Evolutionary conservation across 768 basidiomycete species (phyloP), one percentile per base, ranked within the genome.

Genomic region (Scleroderma citrinum): DNA sequence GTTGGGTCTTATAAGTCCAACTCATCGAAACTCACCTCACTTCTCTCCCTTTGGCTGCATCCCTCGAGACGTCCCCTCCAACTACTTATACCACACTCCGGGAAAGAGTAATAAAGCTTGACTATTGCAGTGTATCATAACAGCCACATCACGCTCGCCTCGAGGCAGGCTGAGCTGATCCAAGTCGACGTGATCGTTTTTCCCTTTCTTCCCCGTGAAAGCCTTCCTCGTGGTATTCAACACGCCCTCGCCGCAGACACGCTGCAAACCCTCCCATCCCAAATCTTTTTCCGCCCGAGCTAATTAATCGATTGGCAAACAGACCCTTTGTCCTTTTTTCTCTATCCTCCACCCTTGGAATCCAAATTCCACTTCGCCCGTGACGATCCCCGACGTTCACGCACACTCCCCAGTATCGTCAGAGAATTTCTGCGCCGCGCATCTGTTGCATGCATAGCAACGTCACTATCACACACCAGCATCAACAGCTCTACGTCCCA

Each of bases 381-480:
- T 57, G 53, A 57, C 59, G 26, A 59, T 49, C 34, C 56, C 56
- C 56, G 59, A 51, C 56, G 56, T 60, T 51, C 49, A 31, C 52
- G 50, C 50, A 52, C 57, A 55, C 58, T 54, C 52, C 53, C 60
- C 57, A 57, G 64, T 58, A 63, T 52, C 55, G 62, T 52, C 54
- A 35, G 12, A 46, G 48, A 21, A 19, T 13, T 35, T 35, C 34
- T 13, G 12, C 34, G 34, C 34, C 34, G 34, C 34, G 34, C 34
- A 51, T 29, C 49, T 57, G 48, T 70, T 72, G 74, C 51, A 76
- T 75, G 74, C 73, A 68, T 63, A 71, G 66, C 60, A 67, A 67
- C 54, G 65, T 70, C 50, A 53, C 70, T 6, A 14, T 17, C 59
- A 53, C 67, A 62, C 24, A 60, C 5, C 34, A 67, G 51, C 26